Evolutionary conservation across 306 rosid species (phyloP), one percentile per base, ranked within the genome.

Genomic region (Aeschynomene evenia): DNA sequence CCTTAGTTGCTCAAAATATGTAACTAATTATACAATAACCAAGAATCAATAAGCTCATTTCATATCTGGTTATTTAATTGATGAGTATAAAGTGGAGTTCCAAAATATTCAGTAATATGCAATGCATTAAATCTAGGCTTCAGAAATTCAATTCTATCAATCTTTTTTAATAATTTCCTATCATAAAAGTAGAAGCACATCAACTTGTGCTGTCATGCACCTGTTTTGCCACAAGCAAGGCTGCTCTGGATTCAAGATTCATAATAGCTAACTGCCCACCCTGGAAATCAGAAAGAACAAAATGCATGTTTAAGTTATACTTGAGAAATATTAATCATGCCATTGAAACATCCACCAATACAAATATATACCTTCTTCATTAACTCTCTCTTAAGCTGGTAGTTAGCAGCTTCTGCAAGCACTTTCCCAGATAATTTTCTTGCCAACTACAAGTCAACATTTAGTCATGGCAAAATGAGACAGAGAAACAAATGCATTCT

Each of bases 171-270:
- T 15, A n/a, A 28, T 15, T 66, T 77, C 42, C 45, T 42, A 63
- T 28, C 43, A 21, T 50, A 55, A 63, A 12, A 42, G 28, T 45
- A 74, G 52, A 79, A 63, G 37, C 65, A 74, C 13, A 56, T 48
- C 52, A 70, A 62, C 40, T 28, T 50, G 20, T 52, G 16, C 4
- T 16, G 50, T 26, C 40, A 60, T 12, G 77, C 70, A 93, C 97
- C 92, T 90, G 89, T 83, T 82, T 88, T 65, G 98, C 98, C 34
- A 87, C 96, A 66, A 93, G 96, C 85, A 93, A 77, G 71, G 97
- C 98, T 14, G 84, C 89, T 85, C 89, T 75, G 53, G 98, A 85
- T 77, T 93, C 98, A 21, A 93, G 76, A 84, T 90, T 90, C 69
- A 87, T 79, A 70, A 83, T 79, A 49, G 91, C 91, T 63, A 90